phyloP scores from a whole-genome alignment of 495 filamentous ascomycete species.

The Xylaria palmicola region DNA sequence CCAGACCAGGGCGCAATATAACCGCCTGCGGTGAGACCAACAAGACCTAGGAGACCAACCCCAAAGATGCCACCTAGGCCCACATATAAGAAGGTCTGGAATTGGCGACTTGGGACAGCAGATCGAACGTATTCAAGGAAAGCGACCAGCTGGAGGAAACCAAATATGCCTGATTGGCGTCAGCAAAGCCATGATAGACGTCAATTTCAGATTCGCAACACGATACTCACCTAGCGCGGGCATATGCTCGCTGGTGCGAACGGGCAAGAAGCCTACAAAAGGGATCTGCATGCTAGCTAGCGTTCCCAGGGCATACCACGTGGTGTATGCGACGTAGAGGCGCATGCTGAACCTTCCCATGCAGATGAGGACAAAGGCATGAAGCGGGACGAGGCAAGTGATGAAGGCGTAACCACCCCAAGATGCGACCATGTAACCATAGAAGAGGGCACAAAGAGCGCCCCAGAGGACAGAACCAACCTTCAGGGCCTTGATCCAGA shows the following conservation, averaged over 20 bases:
- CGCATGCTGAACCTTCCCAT: slow-evolving; percentile 97
- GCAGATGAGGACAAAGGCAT: slow-evolving; percentile 90
- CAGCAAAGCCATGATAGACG: slow-evolving; percentile 20
- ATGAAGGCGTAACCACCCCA: slow-evolving; percentile 99
- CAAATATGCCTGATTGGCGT: slow-evolving; percentile 75
- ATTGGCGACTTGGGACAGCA: slow-evolving; percentile 87
- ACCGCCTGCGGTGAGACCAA: slow-evolving; percentile 80
- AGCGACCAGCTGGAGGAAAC: slow-evolving; percentile 88
- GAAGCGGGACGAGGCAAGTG: slow-evolving; percentile 93
- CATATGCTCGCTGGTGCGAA: slow-evolving; percentile 98
- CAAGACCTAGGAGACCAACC: slow-evolving; percentile 61
- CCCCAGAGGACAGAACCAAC: slow-evolving; percentile 95
- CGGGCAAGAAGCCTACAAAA: slow-evolving; percentile 95
- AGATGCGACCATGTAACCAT: slow-evolving; percentile 99
- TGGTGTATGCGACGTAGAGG: slow-evolving; percentile 93
- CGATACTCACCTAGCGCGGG: slow-evolving; percentile 75
- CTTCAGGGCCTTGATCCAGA: slow-evolving; percentile 99
- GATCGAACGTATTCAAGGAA: slow-evolving; percentile 89
- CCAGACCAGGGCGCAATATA: slow-evolving; percentile 97
- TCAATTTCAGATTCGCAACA: neutral
- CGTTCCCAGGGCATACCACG: slow-evolving; percentile 96
- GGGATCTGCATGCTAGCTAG: slow-evolving; percentile 99
- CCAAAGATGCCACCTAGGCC: slow-evolving; percentile 67
- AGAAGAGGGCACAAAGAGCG: slow-evolving; percentile 90
- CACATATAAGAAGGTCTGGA: slow-evolving; percentile 84